phyloP scores from a whole-genome alignment of 1,284 basidiomycete genomes.

The Phylloporus gajari region DNA sequence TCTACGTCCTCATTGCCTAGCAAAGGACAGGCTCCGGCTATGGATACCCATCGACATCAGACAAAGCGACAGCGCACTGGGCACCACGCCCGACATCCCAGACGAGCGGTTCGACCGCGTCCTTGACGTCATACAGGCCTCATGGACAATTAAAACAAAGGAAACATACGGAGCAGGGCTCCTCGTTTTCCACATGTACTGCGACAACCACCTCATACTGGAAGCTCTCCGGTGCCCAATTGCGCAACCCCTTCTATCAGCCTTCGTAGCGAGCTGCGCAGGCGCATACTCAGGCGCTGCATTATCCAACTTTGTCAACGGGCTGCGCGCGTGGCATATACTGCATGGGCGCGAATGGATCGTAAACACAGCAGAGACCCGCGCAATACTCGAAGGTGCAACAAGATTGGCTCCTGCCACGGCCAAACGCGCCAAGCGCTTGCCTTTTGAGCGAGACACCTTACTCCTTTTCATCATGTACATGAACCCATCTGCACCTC shows the following conservation, averaged over 20 bases:
- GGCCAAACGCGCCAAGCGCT: not conserved
- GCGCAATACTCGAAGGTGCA: conserved; percentile 1
- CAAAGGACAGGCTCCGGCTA: not conserved
- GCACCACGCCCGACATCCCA: no score
- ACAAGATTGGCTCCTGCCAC: not conserved
- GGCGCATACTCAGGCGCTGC: conserved; percentile 36
- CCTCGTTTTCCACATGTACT: conserved; percentile 45
- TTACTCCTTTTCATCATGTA: no score
- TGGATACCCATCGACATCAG: not conserved
- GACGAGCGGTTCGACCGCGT: conserved; percentile 13
- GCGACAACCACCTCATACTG: conserved; percentile 33
- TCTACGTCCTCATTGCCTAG: not conserved
- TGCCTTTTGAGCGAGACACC: not conserved
- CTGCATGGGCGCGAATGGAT: conserved; percentile 47
- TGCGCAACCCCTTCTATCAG: conserved; percentile 1
- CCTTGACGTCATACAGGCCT: conserved; percentile 8
- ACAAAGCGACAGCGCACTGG: no score
- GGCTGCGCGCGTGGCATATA: conserved; percentile 49
- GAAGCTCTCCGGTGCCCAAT: conserved; percentile 35
- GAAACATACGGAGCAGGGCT: conserved; percentile 43
- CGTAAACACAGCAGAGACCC: conserved; percentile 16
- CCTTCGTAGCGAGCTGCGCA: conserved; percentile 31
- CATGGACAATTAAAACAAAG: conserved; percentile 35
- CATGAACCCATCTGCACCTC: no score
- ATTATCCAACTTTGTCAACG: conserved; percentile 43